phyloP scores from a whole-genome alignment of 768 basidiomycete genomes.

The Rhizopogon vulgaris region DNA sequence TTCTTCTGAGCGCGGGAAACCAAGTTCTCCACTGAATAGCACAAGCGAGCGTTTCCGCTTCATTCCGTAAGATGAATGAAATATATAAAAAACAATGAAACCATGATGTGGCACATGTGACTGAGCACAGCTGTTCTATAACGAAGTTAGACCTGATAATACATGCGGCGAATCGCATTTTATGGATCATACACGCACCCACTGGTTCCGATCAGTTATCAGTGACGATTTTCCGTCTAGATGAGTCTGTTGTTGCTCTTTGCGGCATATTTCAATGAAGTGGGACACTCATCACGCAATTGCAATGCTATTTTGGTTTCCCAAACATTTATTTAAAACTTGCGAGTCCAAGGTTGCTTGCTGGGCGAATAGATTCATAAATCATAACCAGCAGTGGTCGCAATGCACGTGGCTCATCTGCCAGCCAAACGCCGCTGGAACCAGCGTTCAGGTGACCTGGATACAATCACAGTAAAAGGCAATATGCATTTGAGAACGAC shows the following conservation, averaged over 20 bases:
- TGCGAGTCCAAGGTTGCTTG: not conserved
- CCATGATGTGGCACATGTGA: not conserved
- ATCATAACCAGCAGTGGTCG: not conserved
- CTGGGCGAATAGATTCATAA: not conserved
- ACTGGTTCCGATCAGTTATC: not conserved
- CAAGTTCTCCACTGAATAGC: not conserved
- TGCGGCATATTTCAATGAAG: not conserved
- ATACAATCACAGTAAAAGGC: not conserved
- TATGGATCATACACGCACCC: not conserved
- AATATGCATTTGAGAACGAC: conserved; percentile 1
- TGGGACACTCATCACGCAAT: not conserved
- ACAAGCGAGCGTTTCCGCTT: not conserved
- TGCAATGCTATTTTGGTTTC: not conserved
- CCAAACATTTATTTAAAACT: not conserved
- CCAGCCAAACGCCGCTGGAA: not conserved
- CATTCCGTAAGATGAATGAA: conserved; percentile 1
- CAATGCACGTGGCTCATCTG: not conserved
- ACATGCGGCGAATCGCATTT: not conserved
- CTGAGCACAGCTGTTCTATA: not conserved
- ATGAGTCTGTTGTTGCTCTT: not conserved
- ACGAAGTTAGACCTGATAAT: not conserved
- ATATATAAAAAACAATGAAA: not conserved
- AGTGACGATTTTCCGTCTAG: not conserved
- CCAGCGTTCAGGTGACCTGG: not conserved
- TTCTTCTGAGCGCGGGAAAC: not conserved